phyloP scores from a whole-genome alignment of 2,329 filamentous ascomycete genomes.

The Cordyceps pruinosa region DNA sequence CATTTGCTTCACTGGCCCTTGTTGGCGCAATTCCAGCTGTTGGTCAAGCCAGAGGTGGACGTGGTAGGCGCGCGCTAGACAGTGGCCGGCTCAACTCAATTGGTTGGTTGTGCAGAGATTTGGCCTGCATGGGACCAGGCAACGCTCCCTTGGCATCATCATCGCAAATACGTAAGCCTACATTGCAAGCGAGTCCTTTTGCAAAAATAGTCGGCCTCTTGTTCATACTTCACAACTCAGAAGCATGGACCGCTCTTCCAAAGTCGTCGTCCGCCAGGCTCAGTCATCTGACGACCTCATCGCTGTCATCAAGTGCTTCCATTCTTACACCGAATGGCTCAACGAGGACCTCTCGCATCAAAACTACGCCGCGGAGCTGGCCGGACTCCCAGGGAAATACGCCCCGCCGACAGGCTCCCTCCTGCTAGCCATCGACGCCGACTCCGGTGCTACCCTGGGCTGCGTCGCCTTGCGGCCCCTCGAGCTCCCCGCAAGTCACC shows the following conservation, averaged over 20 bases:
- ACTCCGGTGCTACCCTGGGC: constrained; percentile 17
- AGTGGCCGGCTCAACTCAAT: too few species aligned
- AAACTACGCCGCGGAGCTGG: constrained; percentile 19
- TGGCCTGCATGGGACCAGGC: too few species aligned
- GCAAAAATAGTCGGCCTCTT: too few species aligned
- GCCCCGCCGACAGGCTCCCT: constrained; percentile 20
- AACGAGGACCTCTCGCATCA: constrained; percentile 23
- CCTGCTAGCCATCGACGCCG: constrained; percentile 19
- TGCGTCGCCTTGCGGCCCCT: constrained; percentile 22
- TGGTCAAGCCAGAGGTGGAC: too few species aligned
- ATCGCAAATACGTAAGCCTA: background rate
- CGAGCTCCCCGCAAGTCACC: constrained; percentile 14
- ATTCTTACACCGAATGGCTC: constrained; percentile 21
- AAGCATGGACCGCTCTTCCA: too few species aligned
- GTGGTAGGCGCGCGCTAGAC: too few species aligned
- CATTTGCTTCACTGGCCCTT: too few species aligned
- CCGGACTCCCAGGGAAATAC: constrained; percentile 22
- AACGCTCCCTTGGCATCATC: too few species aligned
- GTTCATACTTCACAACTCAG: too few species aligned
- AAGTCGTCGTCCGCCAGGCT: constrained; percentile 19
- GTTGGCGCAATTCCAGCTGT: too few species aligned
- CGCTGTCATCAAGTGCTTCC: constrained; percentile 18
- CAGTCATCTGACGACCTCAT: constrained; percentile 16
- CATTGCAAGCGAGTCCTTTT: too few species aligned
- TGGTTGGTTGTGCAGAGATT: too few species aligned